Evolutionary conservation across 169 alveolate genomes (phyloP), one percentile per base, ranked within the genome.

Genomic region (Plasmodium relictum): DNA sequence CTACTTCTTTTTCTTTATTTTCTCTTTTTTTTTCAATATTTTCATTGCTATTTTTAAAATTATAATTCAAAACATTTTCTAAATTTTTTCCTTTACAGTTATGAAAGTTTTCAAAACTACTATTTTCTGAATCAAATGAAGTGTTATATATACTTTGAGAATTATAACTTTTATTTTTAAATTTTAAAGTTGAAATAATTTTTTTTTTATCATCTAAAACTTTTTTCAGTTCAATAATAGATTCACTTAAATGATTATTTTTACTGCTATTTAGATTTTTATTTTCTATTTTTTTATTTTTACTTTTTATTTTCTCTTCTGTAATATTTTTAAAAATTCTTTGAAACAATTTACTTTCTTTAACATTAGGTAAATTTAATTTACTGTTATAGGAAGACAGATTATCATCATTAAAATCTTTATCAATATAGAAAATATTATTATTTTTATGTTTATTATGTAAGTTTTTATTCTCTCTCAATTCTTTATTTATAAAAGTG

Each of bases 331-430:
- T 76, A 63, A 61, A 65, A 44, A 76, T 76, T 41, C 89, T 41
- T 76, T 76, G 89, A 56, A 76, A 76, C 3, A 76, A 74, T 6
- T 14, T 6, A 74, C 62, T 74, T 41, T 74, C 88, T 44, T 62
- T 74, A 37, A 63, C 12, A 66, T 39, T 74, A 31, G 63, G 45
- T n/a, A 74, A 22, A 8, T 45, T 61, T 52, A 74, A 62, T 22
- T 63, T 65, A 31, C 52, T 63, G 22, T 52, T 76, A 58, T 45
- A 8, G 42, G 70, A 20, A 16, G 12, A 6, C 0, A 65, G 12
- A 24, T n/a, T 63, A n/a, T 10, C 6, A 44, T 48, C 58, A 58
- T 65, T 63, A 48, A 6, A 0, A 18, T 48, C 54, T 76, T 76
- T 31, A 26, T 54, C 26, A 10, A 5, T 7, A 48, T 14, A 16